Evolutionary conservation across 208 protist genomes (phyloP).

Genomic region (Trypanosomatidae sp.): DNA sequence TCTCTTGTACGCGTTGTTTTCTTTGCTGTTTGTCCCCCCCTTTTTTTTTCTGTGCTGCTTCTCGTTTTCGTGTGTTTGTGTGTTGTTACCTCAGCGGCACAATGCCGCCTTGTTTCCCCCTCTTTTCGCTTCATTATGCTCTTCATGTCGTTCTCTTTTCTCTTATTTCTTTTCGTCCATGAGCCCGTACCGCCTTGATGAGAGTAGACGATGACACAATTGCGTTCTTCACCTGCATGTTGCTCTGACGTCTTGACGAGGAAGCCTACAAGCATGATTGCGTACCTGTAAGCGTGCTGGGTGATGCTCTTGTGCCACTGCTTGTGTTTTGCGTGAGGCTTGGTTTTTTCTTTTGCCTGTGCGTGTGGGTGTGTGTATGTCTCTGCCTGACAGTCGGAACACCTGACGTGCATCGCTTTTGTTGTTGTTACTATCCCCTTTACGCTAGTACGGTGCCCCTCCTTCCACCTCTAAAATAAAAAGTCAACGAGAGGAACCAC

Average conservation of each 20-base stretch:
- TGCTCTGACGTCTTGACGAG: background rate
- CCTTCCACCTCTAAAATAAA: background rate
- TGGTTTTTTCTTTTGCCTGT: no score
- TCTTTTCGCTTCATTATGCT: background rate
- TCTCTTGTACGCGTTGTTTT: background rate
- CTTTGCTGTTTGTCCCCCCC: background rate
- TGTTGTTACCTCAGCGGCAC: background rate
- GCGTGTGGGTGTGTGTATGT: background rate
- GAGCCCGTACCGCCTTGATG: background rate
- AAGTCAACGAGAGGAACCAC: background rate
- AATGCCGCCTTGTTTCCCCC: background rate
- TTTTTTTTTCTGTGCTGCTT: background rate
- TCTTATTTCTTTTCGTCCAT: background rate
- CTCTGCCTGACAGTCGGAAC: background rate
- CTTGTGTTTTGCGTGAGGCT: background rate
- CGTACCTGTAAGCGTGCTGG: background rate
- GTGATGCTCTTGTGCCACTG: background rate
- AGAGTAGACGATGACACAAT: background rate
- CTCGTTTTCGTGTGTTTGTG: background rate
- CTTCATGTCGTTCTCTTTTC: background rate
- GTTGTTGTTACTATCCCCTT: background rate
- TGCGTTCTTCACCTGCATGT: background rate
- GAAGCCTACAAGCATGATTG: background rate
- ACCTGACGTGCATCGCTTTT: background rate
- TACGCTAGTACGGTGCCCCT: background rate